These are phyloP conservation scores for Sphaerobolus stellatus DNA, from an alignment of 1,284 basidiomycete species.

Conservation along the genomic window DNA sequence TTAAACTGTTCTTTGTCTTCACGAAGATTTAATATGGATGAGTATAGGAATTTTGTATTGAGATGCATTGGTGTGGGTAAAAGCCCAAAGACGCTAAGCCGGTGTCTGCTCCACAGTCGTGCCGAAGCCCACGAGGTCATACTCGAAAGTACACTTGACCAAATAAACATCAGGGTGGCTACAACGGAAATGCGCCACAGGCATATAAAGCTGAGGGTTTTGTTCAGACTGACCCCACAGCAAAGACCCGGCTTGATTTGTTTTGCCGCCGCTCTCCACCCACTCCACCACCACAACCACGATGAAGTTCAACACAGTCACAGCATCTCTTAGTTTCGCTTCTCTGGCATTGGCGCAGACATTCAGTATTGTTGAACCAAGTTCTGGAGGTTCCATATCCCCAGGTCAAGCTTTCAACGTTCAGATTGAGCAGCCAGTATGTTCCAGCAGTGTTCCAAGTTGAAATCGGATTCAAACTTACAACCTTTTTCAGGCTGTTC, in stretches of 20 bases:
- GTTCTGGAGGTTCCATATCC: not conserved
- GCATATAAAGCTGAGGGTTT: no score
- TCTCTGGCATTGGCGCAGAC: not conserved
- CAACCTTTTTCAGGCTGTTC: not conserved
- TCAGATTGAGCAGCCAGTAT: constrained; percentile 5
- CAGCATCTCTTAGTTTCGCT: not conserved
- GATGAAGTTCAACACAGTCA: not conserved
- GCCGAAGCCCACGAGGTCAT: no score
- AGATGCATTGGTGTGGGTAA: no score
- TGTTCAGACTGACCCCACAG: no score
- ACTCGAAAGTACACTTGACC: no score
- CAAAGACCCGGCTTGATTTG: not conserved
- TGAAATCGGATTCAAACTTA: not conserved
- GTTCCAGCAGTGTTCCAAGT: not conserved
- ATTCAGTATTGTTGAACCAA: not conserved
- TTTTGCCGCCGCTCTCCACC: not conserved
- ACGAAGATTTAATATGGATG: no score
- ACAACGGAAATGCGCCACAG: no score
- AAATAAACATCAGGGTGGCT: no score
- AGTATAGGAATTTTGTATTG: no score
- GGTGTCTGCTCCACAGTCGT: no score
- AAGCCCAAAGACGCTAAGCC: no score
- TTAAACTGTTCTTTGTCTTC: no score
- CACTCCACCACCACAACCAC: not conserved
- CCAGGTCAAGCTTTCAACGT: constrained; percentile 1